phyloP scores from a whole-genome alignment of 2,329 filamentous ascomycete genomes.

The Talaromyces albobiverticillius region DNA sequence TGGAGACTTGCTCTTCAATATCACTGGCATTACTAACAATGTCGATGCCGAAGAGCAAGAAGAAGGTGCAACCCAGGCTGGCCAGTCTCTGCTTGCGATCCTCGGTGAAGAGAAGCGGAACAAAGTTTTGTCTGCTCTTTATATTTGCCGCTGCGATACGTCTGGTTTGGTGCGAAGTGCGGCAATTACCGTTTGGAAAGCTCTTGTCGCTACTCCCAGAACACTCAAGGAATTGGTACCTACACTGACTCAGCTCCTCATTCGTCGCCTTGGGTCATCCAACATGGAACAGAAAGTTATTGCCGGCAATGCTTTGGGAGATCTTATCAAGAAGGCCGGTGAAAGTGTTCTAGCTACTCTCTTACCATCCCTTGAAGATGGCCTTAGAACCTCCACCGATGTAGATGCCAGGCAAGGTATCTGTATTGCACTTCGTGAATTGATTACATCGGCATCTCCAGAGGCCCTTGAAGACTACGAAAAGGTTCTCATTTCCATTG shows the following conservation, averaged over 20 bases:
- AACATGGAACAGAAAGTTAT: conserved; percentile 99
- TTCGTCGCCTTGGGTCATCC: conserved; percentile 86
- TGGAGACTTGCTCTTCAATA: conserved; percentile 93
- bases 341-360: conserved; percentile 86
- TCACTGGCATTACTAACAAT: conserved; percentile 86
- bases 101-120: conserved; percentile 95
- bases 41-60: conserved; percentile 76
- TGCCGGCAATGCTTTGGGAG: conserved; percentile 92
- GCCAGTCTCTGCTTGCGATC: conserved; percentile 87
- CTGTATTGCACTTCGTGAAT: conserved; percentile 89
- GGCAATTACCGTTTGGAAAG: conserved; percentile 94
- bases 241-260: conserved; percentile 90
- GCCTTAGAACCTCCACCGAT: conserved; percentile 82
- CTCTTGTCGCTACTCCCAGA: conserved; percentile 83
- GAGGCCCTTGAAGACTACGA: conserved; percentile 93
- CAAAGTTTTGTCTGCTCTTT: conserved; percentile 94
- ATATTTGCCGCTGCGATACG: conserved; percentile 97
- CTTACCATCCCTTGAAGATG: conserved; percentile 87
- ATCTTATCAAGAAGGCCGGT: conserved; percentile 94
- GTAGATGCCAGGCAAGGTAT: conserved; percentile 95
- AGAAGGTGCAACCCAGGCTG: conserved; percentile 75
- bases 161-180: conserved; percentile 85
- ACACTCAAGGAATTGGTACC: conserved; percentile 94
- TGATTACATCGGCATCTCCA: conserved; percentile 82
- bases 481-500: conserved; percentile 89